Base-by-base conservation (phyloP, 305 asterid species). In the Fraxinus platypoda region DNA sequence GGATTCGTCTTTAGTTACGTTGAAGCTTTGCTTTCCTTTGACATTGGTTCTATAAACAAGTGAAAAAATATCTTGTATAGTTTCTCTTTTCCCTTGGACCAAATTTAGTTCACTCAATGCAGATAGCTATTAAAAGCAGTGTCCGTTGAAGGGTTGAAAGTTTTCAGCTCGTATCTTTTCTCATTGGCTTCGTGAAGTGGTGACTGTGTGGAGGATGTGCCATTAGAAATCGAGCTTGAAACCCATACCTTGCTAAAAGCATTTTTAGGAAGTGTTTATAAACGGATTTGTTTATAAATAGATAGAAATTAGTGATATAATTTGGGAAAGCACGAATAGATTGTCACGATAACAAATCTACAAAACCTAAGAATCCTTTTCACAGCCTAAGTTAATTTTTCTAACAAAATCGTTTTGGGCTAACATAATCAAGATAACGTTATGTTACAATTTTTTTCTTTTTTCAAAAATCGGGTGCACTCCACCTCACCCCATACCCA, bases 1-100 rank as follows among this genome's bases (percentile, higher is more conserved):
- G 28, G 70, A 59, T 12, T 21, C 13, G 8, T n/a, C 72, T 80
- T 80, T 80, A 46, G 26, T 80, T 80, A 46, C 12, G 49, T 68
- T 80, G 34, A 68, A 80, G 72, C 35, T 41, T 37, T 80, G 71
- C 54, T 76, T 80, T 80, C 19, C 21, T 15, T 49, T 46, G n/a
- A 46, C 54, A 13, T 46, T 46, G 54, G 54, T 12, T 46, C 54
- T 12, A 12, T 12, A 46, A 46, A 46, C 54, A 12, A 46, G 6
- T 46, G n/a, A 12, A 3, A 12, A 12, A 12, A 46, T 46, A 46
- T 46, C n/a, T 46, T 12, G n/a, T 46, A 46, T 12, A 46, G n/a
- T 13, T 41, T 41, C 49, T 9, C 49, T 13, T 46, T 13, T 13
- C 57, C 57, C 57, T 13, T 43, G n/a, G 17, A 11, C 19, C 21